phyloP scores from a whole-genome alignment of 2,329 filamentous ascomycete genomes.

The Cercospora zeina region DNA sequence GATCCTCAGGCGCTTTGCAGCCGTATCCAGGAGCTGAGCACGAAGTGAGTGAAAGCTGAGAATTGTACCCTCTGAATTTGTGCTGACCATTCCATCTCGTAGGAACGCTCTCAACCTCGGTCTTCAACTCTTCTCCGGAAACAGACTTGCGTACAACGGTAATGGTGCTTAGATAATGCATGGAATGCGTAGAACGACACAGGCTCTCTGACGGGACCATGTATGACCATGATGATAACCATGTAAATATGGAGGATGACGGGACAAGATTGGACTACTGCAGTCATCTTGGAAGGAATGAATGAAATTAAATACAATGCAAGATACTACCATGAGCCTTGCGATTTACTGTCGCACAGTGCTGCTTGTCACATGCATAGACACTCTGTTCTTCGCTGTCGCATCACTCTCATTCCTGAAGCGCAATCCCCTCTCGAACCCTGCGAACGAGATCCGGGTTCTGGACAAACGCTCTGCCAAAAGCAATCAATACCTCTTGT shows the following conservation, averaged over 20 bases:
- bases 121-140: slow-evolving; percentile 12
- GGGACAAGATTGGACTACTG: slow-evolving; percentile 9
- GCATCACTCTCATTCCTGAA: background rate
- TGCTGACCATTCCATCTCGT: background rate
- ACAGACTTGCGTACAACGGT: slow-evolving; percentile 57
- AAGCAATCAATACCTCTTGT: slow-evolving; percentile 48
- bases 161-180: slow-evolving; percentile 16
- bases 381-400: background rate
- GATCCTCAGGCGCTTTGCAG: slow-evolving; percentile 50
- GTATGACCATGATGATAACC: slow-evolving; percentile 11
- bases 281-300: slow-evolving; percentile 6
- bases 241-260: background rate
- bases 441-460: slow-evolving; percentile 50
- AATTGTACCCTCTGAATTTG: slow-evolving; percentile 49
- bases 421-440: background rate
- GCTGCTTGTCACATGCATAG: background rate
- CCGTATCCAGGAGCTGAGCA: slow-evolving; percentile 50
- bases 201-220: background rate
- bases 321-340: too few relatives aligned
- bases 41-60: slow-evolving; percentile 35
- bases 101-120: slow-evolving; percentile 15
- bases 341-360: background rate
- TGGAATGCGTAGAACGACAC: background rate
- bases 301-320: background rate
- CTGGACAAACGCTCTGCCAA: slow-evolving; percentile 52